Conservation (phyloP, 805 yeast genomes). For the Brettanomyces nanus region DNA sequence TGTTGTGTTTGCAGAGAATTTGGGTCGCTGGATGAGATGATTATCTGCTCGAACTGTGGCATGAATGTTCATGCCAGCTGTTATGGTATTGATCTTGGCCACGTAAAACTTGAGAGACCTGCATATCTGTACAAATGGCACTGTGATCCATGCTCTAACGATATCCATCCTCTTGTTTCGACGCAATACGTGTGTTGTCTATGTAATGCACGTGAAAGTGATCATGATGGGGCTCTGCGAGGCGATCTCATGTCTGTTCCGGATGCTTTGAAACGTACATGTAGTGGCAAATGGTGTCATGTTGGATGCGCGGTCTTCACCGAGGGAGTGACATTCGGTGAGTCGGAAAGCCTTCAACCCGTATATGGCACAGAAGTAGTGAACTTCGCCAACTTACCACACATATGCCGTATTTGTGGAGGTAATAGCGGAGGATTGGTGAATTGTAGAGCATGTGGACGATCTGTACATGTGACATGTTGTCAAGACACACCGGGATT, state of each 20-base stretch:
- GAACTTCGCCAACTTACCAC: conserved; percentile 24
- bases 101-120: not conserved
- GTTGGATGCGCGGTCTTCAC: conserved; percentile 58
- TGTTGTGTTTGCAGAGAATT: conserved; percentile 54
- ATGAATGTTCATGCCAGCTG: conserved; percentile 63
- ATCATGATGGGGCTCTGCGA: conserved; percentile 35
- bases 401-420: conserved; percentile 38
- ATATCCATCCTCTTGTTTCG: conserved; percentile 48
- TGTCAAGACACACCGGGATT: conserved; percentile 40
- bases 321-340: conserved; percentile 36
- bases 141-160: conserved; percentile 76
- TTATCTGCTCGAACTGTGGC: conserved; percentile 60
- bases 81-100: conserved; percentile 39
- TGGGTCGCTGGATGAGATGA: conserved; percentile 28
- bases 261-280: conserved; percentile 64
- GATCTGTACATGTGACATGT: conserved; percentile 46
- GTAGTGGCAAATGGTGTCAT: conserved; percentile 71
- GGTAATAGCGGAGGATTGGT: conserved; percentile 42
- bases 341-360: conserved; percentile 37
- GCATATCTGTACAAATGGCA: conserved; percentile 45
- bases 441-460: conserved; percentile 38
- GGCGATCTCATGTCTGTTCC: conserved; percentile 37
- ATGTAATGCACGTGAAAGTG: conserved; percentile 50
- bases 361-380: conserved; percentile 29
- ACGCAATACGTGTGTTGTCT: conserved; percentile 55